These are phyloP conservation scores for Trichoderma asperellum DNA, from an alignment of 2,329 filamentous ascomycete genomes.

Conservation along the genomic window DNA sequence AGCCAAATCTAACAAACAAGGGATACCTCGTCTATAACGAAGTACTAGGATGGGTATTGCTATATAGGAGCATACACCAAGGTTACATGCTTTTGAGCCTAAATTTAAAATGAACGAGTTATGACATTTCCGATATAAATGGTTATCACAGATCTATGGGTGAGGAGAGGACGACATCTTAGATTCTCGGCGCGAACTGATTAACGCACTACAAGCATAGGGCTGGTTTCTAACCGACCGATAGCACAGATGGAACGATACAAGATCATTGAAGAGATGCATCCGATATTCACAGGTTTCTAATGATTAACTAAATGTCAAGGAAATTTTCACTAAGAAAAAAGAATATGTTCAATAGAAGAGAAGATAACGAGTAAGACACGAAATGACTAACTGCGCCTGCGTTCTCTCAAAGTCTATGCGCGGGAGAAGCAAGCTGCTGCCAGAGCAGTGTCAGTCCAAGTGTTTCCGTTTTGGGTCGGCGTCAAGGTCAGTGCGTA, in stretches of 20 bases:
- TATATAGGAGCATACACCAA: no score
- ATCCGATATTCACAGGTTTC: background rate
- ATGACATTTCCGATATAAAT: background rate
- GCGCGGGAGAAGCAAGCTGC: background rate
- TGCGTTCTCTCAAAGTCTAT: background rate
- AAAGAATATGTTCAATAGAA: background rate
- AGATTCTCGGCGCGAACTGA: background rate
- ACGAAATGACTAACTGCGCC: background rate
- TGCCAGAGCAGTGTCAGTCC: slow-evolving; percentile 14
- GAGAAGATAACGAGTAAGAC: background rate
- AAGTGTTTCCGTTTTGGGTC: background rate
- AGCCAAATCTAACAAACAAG: no score
- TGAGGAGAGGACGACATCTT: background rate
- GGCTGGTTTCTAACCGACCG: background rate
- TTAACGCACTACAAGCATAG: background rate
- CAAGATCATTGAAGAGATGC: no score
- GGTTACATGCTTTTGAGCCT: no score
- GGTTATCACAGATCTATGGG: background rate
- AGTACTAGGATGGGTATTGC: no score
- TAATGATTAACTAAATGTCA: background rate
- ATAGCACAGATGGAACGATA: background rate
- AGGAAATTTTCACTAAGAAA: background rate
- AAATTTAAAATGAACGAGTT: no score
- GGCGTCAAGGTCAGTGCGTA: slow-evolving; percentile 14
- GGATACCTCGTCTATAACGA: no score